Percentiles rank a stretch among this genome's conserved stretches.
phyloP scores from a whole-genome alignment of 371 early-diverging fungal genomes.

The Syncephalis plumigaleata region DNA sequence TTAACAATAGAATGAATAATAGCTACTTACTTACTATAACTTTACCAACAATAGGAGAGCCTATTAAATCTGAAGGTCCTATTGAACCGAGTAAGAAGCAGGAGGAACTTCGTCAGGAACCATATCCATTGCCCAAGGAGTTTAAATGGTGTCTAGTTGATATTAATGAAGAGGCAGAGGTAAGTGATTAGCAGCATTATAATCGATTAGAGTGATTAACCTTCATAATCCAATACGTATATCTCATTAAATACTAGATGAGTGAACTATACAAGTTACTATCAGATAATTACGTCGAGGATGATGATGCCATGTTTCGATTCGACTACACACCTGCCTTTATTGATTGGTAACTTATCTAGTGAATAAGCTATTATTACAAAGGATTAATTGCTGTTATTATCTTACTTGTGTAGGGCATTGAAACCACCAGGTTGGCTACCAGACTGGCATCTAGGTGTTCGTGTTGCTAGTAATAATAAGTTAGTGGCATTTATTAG shows the following conservation, averaged over 20 bases:
- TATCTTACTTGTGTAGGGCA: constrained; percentile 58
- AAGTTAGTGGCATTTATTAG: constrained; percentile 91
- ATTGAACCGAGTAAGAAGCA: constrained; percentile 63
- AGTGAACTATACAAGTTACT: constrained; percentile 78
- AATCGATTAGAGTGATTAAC: too few relatives aligned
- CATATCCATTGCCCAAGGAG: constrained; percentile 66
- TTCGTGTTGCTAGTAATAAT: constrained; percentile 63
- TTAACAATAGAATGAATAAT: background rate
- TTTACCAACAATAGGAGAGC: constrained; percentile 27
- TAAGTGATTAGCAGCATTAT: too few relatives aligned
- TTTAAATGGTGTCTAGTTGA: constrained; percentile 83
- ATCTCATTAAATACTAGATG: constrained; percentile 20
- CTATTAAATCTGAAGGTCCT: constrained; percentile 49
- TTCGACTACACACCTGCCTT: constrained; percentile 89
- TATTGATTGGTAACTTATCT: constrained; percentile 70
- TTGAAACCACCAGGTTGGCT: constrained; percentile 84
- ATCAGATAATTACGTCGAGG: constrained; percentile 88
- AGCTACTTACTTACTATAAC: background rate
- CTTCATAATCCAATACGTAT: too few relatives aligned
- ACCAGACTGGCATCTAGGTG: constrained; percentile 78
- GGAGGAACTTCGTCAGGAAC: constrained; percentile 66
- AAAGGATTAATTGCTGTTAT: too few relatives aligned
- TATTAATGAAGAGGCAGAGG: constrained; percentile 54
- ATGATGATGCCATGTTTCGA: constrained; percentile 84
- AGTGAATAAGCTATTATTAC: background rate